Conservation (phyloP, 2,329 filamentous ascomycete species). For the Colletotrichum phormii region DNA sequence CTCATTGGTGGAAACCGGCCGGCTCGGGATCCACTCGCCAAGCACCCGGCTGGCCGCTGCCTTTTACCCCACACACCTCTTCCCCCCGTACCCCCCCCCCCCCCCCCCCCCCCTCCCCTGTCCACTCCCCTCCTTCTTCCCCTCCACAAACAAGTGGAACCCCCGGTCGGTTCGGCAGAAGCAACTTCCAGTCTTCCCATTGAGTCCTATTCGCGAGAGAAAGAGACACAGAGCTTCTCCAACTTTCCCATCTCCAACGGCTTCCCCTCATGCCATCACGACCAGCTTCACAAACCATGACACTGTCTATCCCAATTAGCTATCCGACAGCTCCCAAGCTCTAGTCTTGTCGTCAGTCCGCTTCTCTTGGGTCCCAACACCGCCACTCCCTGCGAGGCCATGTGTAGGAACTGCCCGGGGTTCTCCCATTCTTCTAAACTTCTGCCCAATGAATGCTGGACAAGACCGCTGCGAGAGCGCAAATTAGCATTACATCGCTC, state of each 20-base stretch:
- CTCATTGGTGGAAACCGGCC: constrained; percentile 30
- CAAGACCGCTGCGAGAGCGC: constrained; percentile 32
- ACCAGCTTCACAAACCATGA: constrained; percentile 25
- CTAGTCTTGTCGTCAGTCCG: constrained; percentile 15
- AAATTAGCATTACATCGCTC: constrained; percentile 35
- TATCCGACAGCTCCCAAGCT: background rate
- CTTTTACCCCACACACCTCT: no score
- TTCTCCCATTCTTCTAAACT: constrained; percentile 4
- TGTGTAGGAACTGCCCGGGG: constrained; percentile 31
- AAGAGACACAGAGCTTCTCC: constrained; percentile 8
- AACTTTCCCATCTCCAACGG: constrained; percentile 23
- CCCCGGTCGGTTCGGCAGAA: background rate
- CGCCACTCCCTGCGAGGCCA: constrained; percentile 13
- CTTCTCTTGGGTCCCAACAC: constrained; percentile 19
- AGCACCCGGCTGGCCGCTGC: constrained; percentile 17
- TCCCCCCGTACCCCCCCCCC: background rate
- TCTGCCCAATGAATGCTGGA: constrained; percentile 29
- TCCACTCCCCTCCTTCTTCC: background rate
- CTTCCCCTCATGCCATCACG: constrained; percentile 29
- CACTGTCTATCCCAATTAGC: constrained; percentile 1
- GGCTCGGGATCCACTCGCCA: constrained; percentile 5
- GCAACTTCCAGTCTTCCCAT: background rate
- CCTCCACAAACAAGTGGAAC: background rate
- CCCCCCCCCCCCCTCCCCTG: no score
- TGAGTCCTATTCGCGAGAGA: no score